Base-by-base conservation (phyloP, 106 monocot genomes). In the Dendrobium catenatum region DNA sequence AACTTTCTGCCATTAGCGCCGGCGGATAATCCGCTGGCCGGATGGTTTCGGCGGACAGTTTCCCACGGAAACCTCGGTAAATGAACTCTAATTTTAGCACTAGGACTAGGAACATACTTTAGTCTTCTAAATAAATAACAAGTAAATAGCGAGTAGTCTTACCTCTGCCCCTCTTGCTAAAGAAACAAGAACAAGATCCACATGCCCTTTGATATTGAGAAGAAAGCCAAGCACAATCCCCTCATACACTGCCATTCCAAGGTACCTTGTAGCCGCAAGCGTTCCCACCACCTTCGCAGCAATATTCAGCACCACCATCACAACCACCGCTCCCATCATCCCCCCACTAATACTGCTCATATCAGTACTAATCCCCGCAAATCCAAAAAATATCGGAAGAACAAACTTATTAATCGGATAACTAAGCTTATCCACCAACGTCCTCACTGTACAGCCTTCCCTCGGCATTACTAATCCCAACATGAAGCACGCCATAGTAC, bases 181-280 rank as follows among this genome's bases (percentile, higher is more conserved):
- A 19, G 58, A n/a, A 22, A 95, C 48, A 74, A 89, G 22, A 75
- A 95, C 79, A 37, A 95, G 44, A 70, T 92, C 87, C 7, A 89
- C 55, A 51, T 92, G 88, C 6, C 95, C 95, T 72, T 93, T 95
- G 73, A 86, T 87, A 41, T 95, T 95, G 24, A 95, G 77, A 73
- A 95, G 77, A 47, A 93, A 80, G 1, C 90, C 93, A 1, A 93
- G 79, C 18, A 82, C 78, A 40, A 89, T 37, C 1, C 89, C 87
- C 15, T 92, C 89, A 0, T 80, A 4, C 37, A 81, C 2, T 17
- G 81, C 76, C 59, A 90, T 81, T 33, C 79, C 76, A 9, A 95
- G 67, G 74, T 81, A 79, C 26, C 31, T 74, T 0, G 86, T 78
- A 2, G 81, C 90, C 5, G 61, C 48, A n/a, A 90, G 41, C 15